Evolutionary conservation across 2,329 filamentous ascomycete genomes (phyloP), one percentile per base, ranked within the genome.

Genomic region (Triangularia setosa): DNA sequence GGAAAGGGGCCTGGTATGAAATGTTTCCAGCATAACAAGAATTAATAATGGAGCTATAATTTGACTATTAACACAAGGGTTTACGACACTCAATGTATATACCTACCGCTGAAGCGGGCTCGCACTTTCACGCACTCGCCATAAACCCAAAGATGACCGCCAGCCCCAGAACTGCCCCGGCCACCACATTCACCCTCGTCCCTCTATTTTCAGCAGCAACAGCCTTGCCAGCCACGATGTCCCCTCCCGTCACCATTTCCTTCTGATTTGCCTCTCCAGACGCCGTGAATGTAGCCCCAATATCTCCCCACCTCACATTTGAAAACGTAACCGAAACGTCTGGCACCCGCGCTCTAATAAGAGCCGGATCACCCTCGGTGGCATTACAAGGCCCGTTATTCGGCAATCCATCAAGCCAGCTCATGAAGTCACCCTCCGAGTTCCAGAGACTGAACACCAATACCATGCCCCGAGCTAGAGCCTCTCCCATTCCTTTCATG

Each of bases 271-370:
- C 8, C 4, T 14, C 35, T 64, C 53, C 53, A 12, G 27, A 35
- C 3, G 6, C 9, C n/a, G 40, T 21, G 40, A 65, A 65, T 9
- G 82, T 84, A n/a, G 78, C 79, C 7, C 78, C 81, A 70, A 84
- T 80, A 63, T 84, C 79, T 28, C 82, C 82, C 77, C 79, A 81
- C 68, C 78, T 79, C 66, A 84, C 79, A 65, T 83, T 78, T 33
- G 77, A 79, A 70, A 83, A 84, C 2, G 74, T 78, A 2, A 84
- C 79, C 11, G 73, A 74, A 8, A 81, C 79, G 24, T 75, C 74
- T 4, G 78, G 78, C 62, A 79, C 73, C 14, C 78, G 69, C 23
- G 73, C 69, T 33, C 75, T 64, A 61, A 84, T 81, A 14, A 76
- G 70, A 44, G 74, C 72, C 0, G 81, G 81, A 63, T 80, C 75